Conservation (phyloP, 169 alveolate genomes). For the Plasmodium malariae region DNA sequence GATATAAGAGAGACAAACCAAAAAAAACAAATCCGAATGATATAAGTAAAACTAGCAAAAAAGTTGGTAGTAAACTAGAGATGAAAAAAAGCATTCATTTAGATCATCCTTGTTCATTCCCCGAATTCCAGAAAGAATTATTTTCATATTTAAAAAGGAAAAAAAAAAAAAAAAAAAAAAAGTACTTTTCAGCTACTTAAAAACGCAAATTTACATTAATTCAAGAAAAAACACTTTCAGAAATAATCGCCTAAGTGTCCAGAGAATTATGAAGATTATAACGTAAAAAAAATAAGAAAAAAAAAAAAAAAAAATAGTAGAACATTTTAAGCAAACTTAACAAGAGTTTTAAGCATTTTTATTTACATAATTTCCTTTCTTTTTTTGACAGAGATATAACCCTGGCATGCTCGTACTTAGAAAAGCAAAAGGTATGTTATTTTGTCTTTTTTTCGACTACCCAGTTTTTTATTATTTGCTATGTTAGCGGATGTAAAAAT, state of each 20-base stretch:
- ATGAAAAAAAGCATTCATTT: constrained; percentile 3
- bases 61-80: not conserved
- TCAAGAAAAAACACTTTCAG: not conserved
- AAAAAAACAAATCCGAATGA: not conserved
- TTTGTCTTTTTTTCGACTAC: not conserved
- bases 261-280: constrained; percentile 53
- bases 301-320: not conserved
- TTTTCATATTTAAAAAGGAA: constrained; percentile 27
- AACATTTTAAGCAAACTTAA: not conserved
- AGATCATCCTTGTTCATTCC: constrained; percentile 47
- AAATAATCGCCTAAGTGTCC: constrained; percentile 18
- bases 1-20: not conserved
- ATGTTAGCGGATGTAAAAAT: not conserved
- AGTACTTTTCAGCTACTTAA: constrained; percentile 45
- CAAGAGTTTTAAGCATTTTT: not conserved
- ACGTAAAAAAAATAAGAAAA: constrained; percentile 24
- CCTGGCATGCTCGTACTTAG: constrained; percentile 74
- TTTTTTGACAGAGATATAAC: constrained; percentile 53
- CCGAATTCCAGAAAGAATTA: constrained; percentile 44
- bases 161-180: constrained; percentile 46
- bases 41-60: constrained; percentile 3
- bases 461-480: not conserved
- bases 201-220: constrained; percentile 17
- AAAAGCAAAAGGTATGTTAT: constrained; percentile 39
- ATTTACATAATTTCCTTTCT: constrained; percentile 11